Evolutionary conservation across 208 protist genomes (phyloP), one percentile per base, ranked within the genome.

Genomic region (Crithidia bombi): DNA sequence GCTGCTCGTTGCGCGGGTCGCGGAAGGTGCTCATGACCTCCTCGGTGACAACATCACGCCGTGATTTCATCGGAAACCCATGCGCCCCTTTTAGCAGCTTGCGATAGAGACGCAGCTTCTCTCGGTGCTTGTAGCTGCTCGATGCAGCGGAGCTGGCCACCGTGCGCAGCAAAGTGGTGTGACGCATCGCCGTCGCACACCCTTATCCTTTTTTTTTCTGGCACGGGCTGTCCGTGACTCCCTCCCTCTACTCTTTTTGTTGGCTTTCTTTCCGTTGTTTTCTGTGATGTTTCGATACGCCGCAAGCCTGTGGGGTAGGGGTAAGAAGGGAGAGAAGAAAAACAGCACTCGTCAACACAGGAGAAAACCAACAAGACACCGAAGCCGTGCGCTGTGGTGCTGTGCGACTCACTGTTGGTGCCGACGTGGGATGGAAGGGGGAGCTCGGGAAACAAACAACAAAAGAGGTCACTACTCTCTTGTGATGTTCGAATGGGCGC

Each of bases 21-120:
- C 87, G 75, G 61, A 96, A 96, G 28, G 76, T 81, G 51, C 85
- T 81, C 39, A 74, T 64, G 21, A 96, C 86, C 65, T 96, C 88
- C 65, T 94, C 88, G 12, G 83, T 89, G 1, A 96, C 82, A 11
- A 96, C 69, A 11, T 96, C 91, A 21, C 91, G 79, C 2, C 91
- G 79, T n/a, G 88, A 94, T 12, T 82, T 78, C 68, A 96, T 77
- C 5, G 88, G 91, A 55, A 96, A 96, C 21, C 67, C 19, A 46
- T 79, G 67, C 17, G 91, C 87, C 0, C 86, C 86, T 36, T 96
- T 93, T 41, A 96, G 50, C 47, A 96, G 72, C 0, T 74, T 23
- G 26, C 91, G 86, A 52, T 93, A 96, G 3, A 96, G 80, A 3
- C 80, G 73, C 10, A 96, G 35, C 47, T 94, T 94, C 54, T 96